phyloP scores from a whole-genome alignment of 768 basidiomycete species.

The Kwoniella shandongensis region DNA sequence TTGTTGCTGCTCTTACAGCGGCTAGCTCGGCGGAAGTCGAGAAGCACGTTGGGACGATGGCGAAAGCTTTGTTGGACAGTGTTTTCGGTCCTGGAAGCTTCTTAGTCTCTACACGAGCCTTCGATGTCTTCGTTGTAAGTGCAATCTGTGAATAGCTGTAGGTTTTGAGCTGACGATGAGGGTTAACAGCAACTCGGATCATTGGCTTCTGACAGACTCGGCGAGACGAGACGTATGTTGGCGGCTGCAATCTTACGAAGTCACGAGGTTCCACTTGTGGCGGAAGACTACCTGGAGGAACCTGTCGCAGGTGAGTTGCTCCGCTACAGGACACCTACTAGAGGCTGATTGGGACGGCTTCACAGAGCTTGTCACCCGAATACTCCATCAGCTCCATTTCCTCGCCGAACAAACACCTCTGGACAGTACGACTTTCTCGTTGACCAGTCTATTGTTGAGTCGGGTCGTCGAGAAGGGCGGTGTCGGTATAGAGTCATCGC shows the following conservation, averaged over 20 bases:
- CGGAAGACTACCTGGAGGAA: slow-evolving; percentile 72
- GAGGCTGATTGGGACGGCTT: neutral
- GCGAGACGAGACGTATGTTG: slow-evolving; percentile 67
- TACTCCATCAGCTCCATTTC: slow-evolving; percentile 78
- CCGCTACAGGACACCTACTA: no score
- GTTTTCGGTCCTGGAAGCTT: slow-evolving; percentile 63
- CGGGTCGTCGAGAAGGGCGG: slow-evolving; percentile 71
- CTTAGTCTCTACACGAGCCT: slow-evolving; percentile 66
- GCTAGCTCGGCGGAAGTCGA: slow-evolving; percentile 61
- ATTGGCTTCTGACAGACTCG: slow-evolving; percentile 73
- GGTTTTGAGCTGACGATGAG: slow-evolving; percentile 6
- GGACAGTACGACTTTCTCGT: slow-evolving; percentile 81
- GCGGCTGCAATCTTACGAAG: slow-evolving; percentile 81
- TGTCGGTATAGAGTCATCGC: slow-evolving; percentile 61
- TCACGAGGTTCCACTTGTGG: slow-evolving; percentile 65
- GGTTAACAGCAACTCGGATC: slow-evolving; percentile 63
- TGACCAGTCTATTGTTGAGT: slow-evolving; percentile 71
- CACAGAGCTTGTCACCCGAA: slow-evolving; percentile 75
- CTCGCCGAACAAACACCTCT: slow-evolving; percentile 78
- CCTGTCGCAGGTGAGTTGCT: slow-evolving; percentile 58
- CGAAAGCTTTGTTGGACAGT: slow-evolving; percentile 65
- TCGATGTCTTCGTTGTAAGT: slow-evolving; percentile 76
- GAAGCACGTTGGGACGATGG: slow-evolving; percentile 62
- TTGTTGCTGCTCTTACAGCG: slow-evolving; percentile 66
- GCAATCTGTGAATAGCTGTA: neutral